Evolutionary conservation across 1,284 basidiomycete species (phyloP), one percentile per base, ranked within the genome.

Genomic region (Rhodofomes roseus): DNA sequence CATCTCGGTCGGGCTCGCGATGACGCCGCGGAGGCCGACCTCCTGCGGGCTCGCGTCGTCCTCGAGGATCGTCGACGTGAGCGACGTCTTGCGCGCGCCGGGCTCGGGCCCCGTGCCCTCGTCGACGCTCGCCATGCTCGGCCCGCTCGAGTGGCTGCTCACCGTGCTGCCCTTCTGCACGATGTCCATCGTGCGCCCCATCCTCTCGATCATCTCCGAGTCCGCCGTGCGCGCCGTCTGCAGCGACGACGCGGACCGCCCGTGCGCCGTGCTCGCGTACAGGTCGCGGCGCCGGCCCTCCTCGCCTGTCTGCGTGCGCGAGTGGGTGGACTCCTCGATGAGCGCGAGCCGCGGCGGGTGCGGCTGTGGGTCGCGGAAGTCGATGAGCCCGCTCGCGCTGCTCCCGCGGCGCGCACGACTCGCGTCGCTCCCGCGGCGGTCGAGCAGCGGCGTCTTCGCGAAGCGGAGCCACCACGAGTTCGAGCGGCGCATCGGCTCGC

Each of bases 281-380:
- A 67, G 34, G 6, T 57, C 54, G 37, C 60, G 46, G 52, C 60
- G 60, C 41, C 52, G 56, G 8, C 57, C 27, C 2, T 23, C 14
- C 14, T 25, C 36, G 25, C 43, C 25, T 2, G 31, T 59, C 40
- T 43, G 44, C 20, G 64, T 50, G 7, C 57, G 48, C 18, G 77
- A 72, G 41, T 73, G 63, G n/a, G 68, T 71, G 23, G 73, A 74
- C 66, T 89, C 84, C 60, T 83, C 80, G 62, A 87, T 85, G 1
- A 81, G 72, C 25, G 76, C 72, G 14, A 91, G 76, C 12, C 78
- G 77, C 1, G 90, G 89, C 5, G 81, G 81, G 1, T 48, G 46
- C 27, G 89, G 87, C 61, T 85, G 86, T 1, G 89, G 89, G 70
- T 92, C 90, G 41, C 87, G 81, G 69, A 91, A 82, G 29, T 88